Evolutionary conservation across 371 early-diverging fungal species (phyloP).

Genomic region (Quaeritorhiza haematococci): DNA sequence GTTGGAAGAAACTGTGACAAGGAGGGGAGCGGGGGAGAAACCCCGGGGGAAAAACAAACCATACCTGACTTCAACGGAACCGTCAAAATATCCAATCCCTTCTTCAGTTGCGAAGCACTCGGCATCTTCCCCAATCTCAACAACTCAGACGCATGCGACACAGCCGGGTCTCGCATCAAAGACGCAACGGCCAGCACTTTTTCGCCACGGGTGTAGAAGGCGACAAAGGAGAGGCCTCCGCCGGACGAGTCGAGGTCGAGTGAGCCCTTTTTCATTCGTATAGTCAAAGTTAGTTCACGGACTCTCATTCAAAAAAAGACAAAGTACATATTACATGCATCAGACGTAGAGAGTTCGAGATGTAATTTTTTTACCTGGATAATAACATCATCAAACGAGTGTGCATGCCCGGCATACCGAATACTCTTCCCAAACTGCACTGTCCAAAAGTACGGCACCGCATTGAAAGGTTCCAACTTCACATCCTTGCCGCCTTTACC

Average conservation of each 20-base stretch:
- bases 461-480: slow-evolving; percentile 22
- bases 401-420: slow-evolving; percentile 49
- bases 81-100: slow-evolving; percentile 26
- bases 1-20: too few species aligned
- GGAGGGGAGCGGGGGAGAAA: too few species aligned
- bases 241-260: slow-evolving; percentile 17
- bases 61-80: too few species aligned
- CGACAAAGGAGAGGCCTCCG: slow-evolving; percentile 34
- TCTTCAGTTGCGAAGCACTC: slow-evolving; percentile 31
- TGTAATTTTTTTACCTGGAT: slow-evolving; percentile 27
- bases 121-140: slow-evolving; percentile 45
- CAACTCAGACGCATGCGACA: slow-evolving; percentile 43
- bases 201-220: slow-evolving; percentile 42
- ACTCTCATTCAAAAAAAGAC: neutral
- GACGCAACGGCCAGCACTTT: slow-evolving; percentile 45
- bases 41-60: too few species aligned
- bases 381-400: slow-evolving; percentile 44
- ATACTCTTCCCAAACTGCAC: slow-evolving; percentile 47
- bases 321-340: neutral
- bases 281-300: neutral
- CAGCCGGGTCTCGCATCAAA: slow-evolving; percentile 46
- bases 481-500: slow-evolving; percentile 5
- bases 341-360: neutral
- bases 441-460: slow-evolving; percentile 56
- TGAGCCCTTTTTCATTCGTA: slow-evolving; percentile 6